Percentiles rank a stretch among this genome's conserved stretches.
Conservation (phyloP, 2,329 filamentous ascomycete genomes). For the Phialemoniopsis sp. region DNA sequence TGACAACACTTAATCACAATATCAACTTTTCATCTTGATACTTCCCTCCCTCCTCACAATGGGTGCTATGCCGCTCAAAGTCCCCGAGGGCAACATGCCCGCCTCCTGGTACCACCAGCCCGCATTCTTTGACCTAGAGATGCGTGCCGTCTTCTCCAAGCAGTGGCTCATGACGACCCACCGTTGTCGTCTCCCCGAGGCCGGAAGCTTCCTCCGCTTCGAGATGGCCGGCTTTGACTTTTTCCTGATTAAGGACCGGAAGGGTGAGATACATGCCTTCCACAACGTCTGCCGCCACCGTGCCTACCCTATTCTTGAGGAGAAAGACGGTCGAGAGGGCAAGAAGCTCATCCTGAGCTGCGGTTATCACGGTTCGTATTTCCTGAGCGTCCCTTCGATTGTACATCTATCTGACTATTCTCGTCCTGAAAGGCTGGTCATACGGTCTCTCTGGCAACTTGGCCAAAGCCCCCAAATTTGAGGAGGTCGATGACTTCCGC, state of each 20-base stretch:
- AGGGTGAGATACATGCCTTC: constrained; percentile 29
- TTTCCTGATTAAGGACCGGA: constrained; percentile 30
- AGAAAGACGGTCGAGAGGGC: constrained; percentile 26
- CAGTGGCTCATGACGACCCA: constrained; percentile 32
- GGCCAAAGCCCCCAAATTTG: constrained; percentile 36
- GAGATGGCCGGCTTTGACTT: constrained; percentile 29
- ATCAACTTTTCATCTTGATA: too few relatives aligned
- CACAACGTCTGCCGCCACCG: constrained; percentile 41
- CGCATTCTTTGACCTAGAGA: constrained; percentile 39
- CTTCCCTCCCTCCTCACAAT: too few relatives aligned
- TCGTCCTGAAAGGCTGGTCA: too few relatives aligned
- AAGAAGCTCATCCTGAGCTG: constrained; percentile 32
- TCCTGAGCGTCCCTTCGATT: too few relatives aligned
- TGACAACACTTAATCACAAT: too few relatives aligned
- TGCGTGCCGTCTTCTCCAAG: constrained; percentile 36
- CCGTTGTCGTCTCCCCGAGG: constrained; percentile 21
- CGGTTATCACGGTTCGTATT: constrained; percentile 43
- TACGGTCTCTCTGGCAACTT: constrained; percentile 35
- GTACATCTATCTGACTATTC: too few relatives aligned
- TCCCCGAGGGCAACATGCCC: too few relatives aligned
- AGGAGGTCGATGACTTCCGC: constrained; percentile 31
- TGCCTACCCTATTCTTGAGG: constrained; percentile 38
- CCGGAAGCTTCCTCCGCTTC: constrained; percentile 28
- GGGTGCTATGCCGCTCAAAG: too few relatives aligned
- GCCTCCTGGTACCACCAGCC: constrained; percentile 37